Evolutionary conservation across 1,284 basidiomycete genomes (phyloP).

Genomic region (Macrocybe sp.): DNA sequence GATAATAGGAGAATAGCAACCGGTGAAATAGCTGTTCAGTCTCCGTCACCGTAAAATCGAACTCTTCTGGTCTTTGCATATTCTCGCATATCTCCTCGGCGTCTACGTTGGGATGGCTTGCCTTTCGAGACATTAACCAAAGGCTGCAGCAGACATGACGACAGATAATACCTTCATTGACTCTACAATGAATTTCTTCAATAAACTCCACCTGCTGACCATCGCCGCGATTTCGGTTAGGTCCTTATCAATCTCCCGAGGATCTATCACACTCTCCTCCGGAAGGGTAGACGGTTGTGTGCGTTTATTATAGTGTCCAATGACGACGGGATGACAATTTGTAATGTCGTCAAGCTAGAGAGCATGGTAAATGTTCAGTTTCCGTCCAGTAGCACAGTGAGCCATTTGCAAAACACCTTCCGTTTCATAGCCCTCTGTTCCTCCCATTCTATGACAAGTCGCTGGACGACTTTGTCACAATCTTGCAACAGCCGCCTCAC

Average conservation of each 20-base stretch:
- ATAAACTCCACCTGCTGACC: constrained; percentile 88
- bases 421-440: constrained; percentile 77
- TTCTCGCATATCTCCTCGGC: not conserved
- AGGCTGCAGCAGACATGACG: no score
- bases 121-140: not conserved
- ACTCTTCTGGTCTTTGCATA: constrained; percentile 11
- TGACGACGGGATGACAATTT: constrained; percentile 34
- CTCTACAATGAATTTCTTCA: constrained; percentile 82
- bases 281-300: constrained; percentile 23
- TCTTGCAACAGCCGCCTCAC: constrained; percentile 78
- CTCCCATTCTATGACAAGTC: constrained; percentile 83
- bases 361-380: constrained; percentile 6
- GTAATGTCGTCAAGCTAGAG: constrained; percentile 45
- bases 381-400: not conserved
- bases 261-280: constrained; percentile 75
- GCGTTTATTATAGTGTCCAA: constrained; percentile 36
- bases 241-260: constrained; percentile 86
- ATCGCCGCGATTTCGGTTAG: constrained; percentile 86
- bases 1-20: constrained; percentile 73
- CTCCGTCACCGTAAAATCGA: constrained; percentile 41
- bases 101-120: not conserved
- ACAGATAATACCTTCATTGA: constrained; percentile 48
- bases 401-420: constrained; percentile 43
- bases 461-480: constrained; percentile 79
- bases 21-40: constrained; percentile 64